Evolutionary conservation across 768 basidiomycete species (phyloP).

Genomic region (Auricularia sp.): DNA sequence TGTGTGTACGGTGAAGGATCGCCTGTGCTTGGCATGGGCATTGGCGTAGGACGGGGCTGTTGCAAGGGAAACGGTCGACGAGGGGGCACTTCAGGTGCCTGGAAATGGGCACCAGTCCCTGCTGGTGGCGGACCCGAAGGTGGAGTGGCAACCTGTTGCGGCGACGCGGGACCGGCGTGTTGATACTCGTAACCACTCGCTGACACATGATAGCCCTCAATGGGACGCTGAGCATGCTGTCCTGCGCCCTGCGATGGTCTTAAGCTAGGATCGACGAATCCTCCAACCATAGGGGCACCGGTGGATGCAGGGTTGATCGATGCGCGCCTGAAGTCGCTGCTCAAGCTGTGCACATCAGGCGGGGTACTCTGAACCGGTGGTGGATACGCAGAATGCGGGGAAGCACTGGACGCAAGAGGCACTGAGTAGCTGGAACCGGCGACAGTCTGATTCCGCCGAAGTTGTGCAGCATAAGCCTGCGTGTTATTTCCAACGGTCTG

Average conservation of each 20-base stretch:
- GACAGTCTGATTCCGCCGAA: background rate
- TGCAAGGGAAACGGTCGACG: conserved; percentile 1
- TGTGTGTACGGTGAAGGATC: background rate
- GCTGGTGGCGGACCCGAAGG: conserved; percentile 2
- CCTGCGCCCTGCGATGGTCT: too few relatives aligned
- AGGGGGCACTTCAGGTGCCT: background rate
- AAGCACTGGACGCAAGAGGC: background rate
- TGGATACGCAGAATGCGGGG: background rate
- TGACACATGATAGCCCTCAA: background rate
- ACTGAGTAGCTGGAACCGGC: background rate
- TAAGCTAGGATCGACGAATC: too few relatives aligned
- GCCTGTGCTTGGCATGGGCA: background rate
- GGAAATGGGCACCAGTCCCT: conserved; percentile 1
- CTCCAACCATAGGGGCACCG: too few relatives aligned
- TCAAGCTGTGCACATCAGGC: too few relatives aligned
- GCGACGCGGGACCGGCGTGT: background rate
- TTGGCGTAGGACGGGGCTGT: background rate
- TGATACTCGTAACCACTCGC: background rate
- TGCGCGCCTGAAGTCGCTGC: too few relatives aligned
- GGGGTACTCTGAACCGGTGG: too few relatives aligned
- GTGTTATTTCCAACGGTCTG: background rate
- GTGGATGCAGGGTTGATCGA: too few relatives aligned
- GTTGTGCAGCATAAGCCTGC: background rate
- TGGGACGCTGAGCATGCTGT: too few relatives aligned
- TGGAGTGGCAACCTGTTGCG: background rate